Base-by-base conservation (phyloP, 1,284 basidiomycete genomes). In the Malassezia arunalokei region DNA sequence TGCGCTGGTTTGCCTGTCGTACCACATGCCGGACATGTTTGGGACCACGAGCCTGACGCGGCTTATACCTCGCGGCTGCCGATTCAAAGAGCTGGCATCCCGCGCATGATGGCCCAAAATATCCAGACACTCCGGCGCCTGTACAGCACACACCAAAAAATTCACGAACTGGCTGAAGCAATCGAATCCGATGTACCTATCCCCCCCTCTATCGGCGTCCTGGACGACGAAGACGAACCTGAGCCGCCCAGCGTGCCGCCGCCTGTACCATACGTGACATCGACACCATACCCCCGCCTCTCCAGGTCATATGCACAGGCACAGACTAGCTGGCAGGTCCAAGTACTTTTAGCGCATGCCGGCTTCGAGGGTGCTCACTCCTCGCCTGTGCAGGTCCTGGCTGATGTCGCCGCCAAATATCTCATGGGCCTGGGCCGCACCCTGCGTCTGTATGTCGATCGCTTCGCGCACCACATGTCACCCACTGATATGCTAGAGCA, bases 401-500 rank as follows among this genome's bases (percentile, higher is more conserved):
- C 83, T 0, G 79, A 84, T 43, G 83, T 92, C 3, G 79, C 84
- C 0, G 78, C 82, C 0, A 86, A 92, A 64, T 94, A 87, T 73
- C 67, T 96, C 1, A 75, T 80, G 38, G 92, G 89, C 65, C 79
- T 96, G 32, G 92, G 91, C 1, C 79, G 83, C 43, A 92, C 88
- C 9, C 80, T 95, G 49, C 79, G 83, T 40, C 83, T 85, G 64
- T 77, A 90, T 56, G 76, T 80, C 20, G 92, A 96, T 72, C 85
- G 85, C 62, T 87, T 86, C 74, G 80, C 80, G 0, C 76, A 79
- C 40, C 79, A 78, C 40, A 87, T 95, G 84, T 81, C 82, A 5
- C 73, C 85, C 0, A 87, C 92, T 85, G 88, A 94, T 81, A 88
- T 95, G 44, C 82, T 94, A 31, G 77, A 90, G 3, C 88, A 92